Percentiles rank a stretch among this genome's conserved stretches.
phyloP scores from a whole-genome alignment of 768 basidiomycete species.

The Sarcodon aspratus region DNA sequence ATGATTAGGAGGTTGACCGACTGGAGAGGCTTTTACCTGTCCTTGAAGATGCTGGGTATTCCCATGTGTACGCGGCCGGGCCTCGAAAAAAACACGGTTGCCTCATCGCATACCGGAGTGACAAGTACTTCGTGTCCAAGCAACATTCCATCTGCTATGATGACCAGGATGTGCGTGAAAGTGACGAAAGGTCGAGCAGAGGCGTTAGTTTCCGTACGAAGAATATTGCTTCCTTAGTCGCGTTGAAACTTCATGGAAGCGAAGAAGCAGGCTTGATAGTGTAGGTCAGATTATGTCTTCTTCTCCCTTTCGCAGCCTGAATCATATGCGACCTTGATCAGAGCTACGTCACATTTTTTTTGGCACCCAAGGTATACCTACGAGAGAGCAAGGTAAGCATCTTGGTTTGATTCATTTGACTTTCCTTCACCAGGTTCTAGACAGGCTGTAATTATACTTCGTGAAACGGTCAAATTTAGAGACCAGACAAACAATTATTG shows the following conservation, averaged over 20 bases:
- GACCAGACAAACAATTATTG: constrained; percentile 36
- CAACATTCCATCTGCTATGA: constrained; percentile 59
- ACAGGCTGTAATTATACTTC: constrained; percentile 66
- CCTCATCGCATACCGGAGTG: constrained; percentile 61
- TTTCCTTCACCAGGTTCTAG: constrained; percentile 23
- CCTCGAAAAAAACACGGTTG: constrained; percentile 78
- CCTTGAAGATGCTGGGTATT: constrained; percentile 55
- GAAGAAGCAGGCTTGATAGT: constrained; percentile 34
- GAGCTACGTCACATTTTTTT: constrained; percentile 89
- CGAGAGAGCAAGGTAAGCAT: constrained; percentile 59
- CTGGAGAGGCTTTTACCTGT: constrained; percentile 61
- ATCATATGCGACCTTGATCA: constrained; percentile 23
- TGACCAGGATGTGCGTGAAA: constrained; percentile 35
- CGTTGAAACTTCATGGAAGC: constrained; percentile 35
- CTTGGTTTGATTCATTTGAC: background rate
- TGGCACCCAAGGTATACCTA: constrained; percentile 91
- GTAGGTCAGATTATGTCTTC: too few species aligned
- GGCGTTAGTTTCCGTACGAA: constrained; percentile 61
- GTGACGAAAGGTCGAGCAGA: constrained; percentile 24
- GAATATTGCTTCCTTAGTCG: constrained; percentile 73
- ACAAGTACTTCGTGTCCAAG: constrained; percentile 33
- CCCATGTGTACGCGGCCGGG: constrained; percentile 54
- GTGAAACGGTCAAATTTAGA: constrained; percentile 50
- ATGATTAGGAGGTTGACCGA: constrained; percentile 73
- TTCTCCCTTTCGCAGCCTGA: too few species aligned